Evolutionary conservation across 225 moss, liverwort and hornwort species (phyloP).

Genomic region (Pseudisothecium myosuroides): DNA sequence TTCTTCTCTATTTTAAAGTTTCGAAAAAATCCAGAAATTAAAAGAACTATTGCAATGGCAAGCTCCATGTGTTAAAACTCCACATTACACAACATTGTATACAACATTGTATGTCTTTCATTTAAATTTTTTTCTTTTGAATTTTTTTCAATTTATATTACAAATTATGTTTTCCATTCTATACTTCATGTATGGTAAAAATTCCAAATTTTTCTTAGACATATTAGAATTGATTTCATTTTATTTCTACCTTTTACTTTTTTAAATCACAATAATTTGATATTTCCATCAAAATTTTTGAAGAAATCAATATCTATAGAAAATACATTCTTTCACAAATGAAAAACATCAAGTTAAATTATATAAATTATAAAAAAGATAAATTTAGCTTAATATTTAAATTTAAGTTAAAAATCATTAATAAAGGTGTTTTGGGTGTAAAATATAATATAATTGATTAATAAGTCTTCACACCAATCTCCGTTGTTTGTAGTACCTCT

Average conservation of each 20-base stretch:
- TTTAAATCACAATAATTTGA: background rate
- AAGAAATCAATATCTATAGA: too few relatives aligned
- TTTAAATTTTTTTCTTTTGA: background rate
- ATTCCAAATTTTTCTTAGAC: fast-evolving
- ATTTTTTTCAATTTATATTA: background rate
- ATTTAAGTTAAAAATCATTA: background rate
- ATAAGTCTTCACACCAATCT: background rate
- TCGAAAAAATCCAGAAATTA: background rate
- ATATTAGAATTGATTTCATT: background rate
- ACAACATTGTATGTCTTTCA: background rate
- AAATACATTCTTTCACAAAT: too few relatives aligned
- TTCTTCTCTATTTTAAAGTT: background rate
- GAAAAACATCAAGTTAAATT: background rate
- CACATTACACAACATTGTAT: background rate
- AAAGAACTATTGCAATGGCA: background rate
- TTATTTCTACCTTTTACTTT: background rate
- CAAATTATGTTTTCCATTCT: background rate
- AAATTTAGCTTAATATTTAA: fast-evolving
- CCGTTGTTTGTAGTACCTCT: background rate
- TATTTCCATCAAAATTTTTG: background rate
- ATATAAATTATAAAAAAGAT: too few relatives aligned
- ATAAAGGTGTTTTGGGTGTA: background rate
- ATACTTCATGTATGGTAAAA: fast-evolving
- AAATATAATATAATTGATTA: background rate
- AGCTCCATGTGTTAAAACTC: background rate